Percentiles rank a stretch among this genome's conserved stretches.
phyloP scores from a whole-genome alignment of 2,329 filamentous ascomycete genomes.

The Nothophoma quercina region DNA sequence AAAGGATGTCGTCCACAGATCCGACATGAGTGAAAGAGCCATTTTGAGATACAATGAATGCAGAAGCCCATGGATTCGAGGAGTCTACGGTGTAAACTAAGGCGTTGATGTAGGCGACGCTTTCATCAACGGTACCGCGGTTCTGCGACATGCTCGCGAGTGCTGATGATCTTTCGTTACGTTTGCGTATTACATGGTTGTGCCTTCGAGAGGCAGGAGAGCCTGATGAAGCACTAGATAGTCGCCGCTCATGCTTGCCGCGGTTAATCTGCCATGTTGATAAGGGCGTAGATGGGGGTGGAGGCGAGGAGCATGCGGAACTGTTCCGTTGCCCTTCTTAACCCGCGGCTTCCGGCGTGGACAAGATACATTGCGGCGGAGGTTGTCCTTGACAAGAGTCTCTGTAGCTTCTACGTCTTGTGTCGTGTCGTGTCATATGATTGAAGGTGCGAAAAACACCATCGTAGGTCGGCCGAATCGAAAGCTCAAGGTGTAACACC shows the following conservation, averaged over 20 bases:
- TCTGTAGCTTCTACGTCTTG: no score
- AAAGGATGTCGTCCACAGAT: slow-evolving; percentile 28
- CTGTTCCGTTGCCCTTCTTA: background rate
- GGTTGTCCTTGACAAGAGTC: no score
- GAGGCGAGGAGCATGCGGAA: background rate
- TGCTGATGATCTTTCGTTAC: background rate
- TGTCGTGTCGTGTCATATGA: no score
- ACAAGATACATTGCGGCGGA: no score
- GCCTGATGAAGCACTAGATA: no score
- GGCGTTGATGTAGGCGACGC: slow-evolving; percentile 38
- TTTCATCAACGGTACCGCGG: background rate
- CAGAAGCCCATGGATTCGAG: slow-evolving; percentile 29
- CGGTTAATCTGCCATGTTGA: background rate
- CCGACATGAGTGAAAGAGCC: slow-evolving; percentile 39
- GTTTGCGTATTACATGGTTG: no score
- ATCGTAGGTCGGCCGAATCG: no score
- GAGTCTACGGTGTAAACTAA: slow-evolving; percentile 40
- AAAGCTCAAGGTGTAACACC: no score
- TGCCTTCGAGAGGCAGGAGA: no score
- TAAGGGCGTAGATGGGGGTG: background rate
- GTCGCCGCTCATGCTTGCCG: background rate
- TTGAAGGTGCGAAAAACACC: no score
- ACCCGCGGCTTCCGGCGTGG: no score
- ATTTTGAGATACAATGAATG: slow-evolving; percentile 39
- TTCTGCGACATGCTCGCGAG: background rate